phyloP scores from a whole-genome alignment of 225 moss, liverwort and hornwort genomes.

The Asterella californica region DNA sequence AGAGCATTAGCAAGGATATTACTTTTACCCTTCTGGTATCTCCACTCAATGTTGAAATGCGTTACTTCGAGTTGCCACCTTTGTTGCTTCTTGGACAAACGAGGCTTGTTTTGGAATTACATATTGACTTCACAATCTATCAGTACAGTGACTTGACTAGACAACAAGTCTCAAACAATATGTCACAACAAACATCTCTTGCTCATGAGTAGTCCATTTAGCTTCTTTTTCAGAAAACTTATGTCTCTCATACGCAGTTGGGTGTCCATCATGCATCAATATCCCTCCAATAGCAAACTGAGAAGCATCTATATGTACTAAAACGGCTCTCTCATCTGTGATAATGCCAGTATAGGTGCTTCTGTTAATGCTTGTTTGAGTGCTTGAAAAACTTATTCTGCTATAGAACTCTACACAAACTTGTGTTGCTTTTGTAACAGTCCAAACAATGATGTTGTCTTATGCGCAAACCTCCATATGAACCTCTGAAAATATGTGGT shows the following conservation, averaged over 20 bases:
- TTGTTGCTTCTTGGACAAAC: background rate
- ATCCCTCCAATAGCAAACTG: background rate
- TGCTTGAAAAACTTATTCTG: background rate
- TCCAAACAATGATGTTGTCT: background rate
- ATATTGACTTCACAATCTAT: background rate
- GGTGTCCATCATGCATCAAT: background rate
- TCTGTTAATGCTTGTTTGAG: no score
- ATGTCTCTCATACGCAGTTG: background rate
- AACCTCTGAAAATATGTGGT: background rate
- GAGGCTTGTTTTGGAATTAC: background rate
- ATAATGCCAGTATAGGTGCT: background rate
- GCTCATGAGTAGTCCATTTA: background rate
- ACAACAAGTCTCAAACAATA: background rate
- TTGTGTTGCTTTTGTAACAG: background rate
- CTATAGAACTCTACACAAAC: background rate
- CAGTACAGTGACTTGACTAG: background rate
- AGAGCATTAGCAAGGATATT: background rate
- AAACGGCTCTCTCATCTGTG: background rate
- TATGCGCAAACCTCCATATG: background rate
- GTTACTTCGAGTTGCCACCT: background rate
- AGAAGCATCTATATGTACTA: background rate
- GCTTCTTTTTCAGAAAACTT: background rate
- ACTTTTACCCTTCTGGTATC: background rate
- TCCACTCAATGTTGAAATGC: background rate
- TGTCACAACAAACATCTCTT: background rate